Evolutionary conservation across 1,284 basidiomycete species (phyloP), one percentile per base, ranked within the genome.

Genomic region (Cryptococcus amylolentus): DNA sequence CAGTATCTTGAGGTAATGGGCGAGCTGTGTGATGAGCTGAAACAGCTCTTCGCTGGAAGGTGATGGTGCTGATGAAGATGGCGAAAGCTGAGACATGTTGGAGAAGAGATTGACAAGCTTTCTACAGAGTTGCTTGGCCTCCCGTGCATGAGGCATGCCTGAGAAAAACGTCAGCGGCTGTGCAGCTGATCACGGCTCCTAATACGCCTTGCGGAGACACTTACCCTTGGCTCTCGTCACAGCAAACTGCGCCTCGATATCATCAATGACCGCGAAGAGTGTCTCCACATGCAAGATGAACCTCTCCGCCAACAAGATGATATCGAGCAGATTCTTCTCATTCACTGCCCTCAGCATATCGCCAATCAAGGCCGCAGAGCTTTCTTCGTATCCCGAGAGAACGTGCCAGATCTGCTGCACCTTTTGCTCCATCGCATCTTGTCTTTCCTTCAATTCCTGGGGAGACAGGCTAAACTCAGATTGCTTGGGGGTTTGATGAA

Each of bases 401-500:
- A 98, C 93, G 82, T 94, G 97, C 95, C 95, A 99, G 69, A 99
- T 98, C 54, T 94, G 88, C 79, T 94, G 95, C 10, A 99, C 95
- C 75, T 96, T 88, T 71, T 94, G 88, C 76, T 99, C 95, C 92
- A 98, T 98, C 67, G 86, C 83, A 59, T 87, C 82, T 76, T 99
- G 95, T 71, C 90, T 92, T 57, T 91, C 89, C 71, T 90, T 91
- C 64, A 99, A 81, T n/a, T 90, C 86, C 31, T 79, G 75, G 3
- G 92, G 84, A 1, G 88, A 89, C 76, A 97, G 90, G 50, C 81
- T 80, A 40, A 83, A 54, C 18, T 67, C 62, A 5, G 31, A 35
- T 35, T 35, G 31, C 31, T 35, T 35, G 31, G 31, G 31, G n/a
- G 56, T 54, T 12, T 47, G 54, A 28, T 28, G 23, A 12, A 63